These are phyloP conservation scores for Conringia planisiliqua DNA, from an alignment of 345 rosid species.

Conservation along the genomic window DNA sequence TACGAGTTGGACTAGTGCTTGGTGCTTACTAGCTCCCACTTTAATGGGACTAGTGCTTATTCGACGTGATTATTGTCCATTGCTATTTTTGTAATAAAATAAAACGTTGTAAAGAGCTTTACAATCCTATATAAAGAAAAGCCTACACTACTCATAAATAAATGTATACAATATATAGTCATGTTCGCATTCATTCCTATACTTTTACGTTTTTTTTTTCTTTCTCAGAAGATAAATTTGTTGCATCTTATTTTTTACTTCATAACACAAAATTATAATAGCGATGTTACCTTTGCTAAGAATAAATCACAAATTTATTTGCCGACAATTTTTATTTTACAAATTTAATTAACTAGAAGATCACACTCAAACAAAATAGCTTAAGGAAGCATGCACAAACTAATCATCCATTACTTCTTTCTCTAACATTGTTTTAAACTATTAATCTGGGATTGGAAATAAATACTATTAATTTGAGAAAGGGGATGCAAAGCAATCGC, in stretches of 20 bases:
- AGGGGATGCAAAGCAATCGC: constrained; percentile 7
- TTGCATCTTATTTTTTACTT: background rate
- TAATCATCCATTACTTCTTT: background rate
- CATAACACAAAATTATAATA: no score
- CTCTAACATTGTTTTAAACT: background rate
- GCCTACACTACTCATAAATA: background rate
- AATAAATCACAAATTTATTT: no score
- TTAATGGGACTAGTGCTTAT: constrained; percentile 33
- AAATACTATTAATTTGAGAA: background rate
- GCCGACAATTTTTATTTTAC: no score
- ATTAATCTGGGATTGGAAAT: background rate
- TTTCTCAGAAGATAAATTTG: no score
- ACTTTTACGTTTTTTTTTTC: no score
- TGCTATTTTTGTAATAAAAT: constrained; percentile 7
- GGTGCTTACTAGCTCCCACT: constrained; percentile 34
- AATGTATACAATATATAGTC: background rate
- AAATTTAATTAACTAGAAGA: no score
- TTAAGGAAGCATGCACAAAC: background rate
- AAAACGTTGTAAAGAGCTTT: constrained; percentile 24
- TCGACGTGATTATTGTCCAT: constrained; percentile 18
- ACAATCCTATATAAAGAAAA: constrained; percentile 14
- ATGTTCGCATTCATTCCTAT: no score
- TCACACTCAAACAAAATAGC: no score
- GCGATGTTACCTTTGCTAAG: no score
- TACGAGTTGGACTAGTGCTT: constrained; percentile 15